Conservation (phyloP, 768 basidiomycete species). For the Lactifluus subvellereus region DNA sequence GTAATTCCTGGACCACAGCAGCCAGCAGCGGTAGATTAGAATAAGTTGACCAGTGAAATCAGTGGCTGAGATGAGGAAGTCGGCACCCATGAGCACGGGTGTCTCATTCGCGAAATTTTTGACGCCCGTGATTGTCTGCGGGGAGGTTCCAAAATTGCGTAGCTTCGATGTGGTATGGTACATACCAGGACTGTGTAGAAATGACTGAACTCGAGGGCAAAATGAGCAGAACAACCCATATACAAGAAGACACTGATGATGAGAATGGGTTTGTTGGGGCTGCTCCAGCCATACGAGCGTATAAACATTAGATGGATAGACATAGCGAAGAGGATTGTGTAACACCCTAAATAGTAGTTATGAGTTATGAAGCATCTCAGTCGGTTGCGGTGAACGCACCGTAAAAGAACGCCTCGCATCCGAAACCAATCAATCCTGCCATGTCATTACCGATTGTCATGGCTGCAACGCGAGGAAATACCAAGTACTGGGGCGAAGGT, state of each 20-base stretch:
- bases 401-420: slow-evolving; percentile 34
- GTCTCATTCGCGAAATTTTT: slow-evolving; percentile 31
- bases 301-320: slow-evolving; percentile 5
- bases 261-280: slow-evolving; percentile 1
- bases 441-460: slow-evolving; percentile 31
- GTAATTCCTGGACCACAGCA: slow-evolving; percentile 36
- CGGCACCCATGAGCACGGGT: slow-evolving; percentile 30
- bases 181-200: slow-evolving; percentile 33
- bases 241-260: slow-evolving; percentile 2
- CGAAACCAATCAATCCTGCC: slow-evolving; percentile 36
- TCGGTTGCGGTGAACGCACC: slow-evolving; percentile 29
- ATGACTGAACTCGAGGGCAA: slow-evolving; percentile 34
- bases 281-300: background rate
- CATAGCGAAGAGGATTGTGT: slow-evolving; percentile 2
- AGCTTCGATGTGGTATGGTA: background rate
- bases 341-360: background rate
- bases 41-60: slow-evolving; percentile 35
- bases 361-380: background rate
- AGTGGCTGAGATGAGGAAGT: slow-evolving; percentile 34
- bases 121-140: slow-evolving; percentile 30
- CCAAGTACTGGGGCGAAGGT: background rate
- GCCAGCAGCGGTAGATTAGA: slow-evolving; percentile 40
- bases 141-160: background rate
- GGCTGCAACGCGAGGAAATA: background rate
- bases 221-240: slow-evolving; percentile 5